phyloP scores from a whole-genome alignment of 108 stramenopile species.

The Cyclotella atomus region DNA sequence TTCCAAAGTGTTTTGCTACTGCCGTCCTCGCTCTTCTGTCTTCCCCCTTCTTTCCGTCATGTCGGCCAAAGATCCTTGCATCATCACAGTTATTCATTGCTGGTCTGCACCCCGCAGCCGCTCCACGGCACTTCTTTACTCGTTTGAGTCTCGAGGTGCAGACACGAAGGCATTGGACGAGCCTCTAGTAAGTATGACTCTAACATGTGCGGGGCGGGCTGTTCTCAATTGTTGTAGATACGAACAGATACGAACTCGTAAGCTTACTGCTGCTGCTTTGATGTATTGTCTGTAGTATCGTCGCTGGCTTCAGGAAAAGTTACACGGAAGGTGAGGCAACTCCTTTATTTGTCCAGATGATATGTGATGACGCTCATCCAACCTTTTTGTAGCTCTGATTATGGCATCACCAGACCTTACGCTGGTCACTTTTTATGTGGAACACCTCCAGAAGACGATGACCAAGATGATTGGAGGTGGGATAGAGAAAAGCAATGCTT shows the following conservation, averaged over 20 bases:
- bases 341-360: background rate
- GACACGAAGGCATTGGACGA: conserved; percentile 86
- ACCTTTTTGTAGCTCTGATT: conserved; percentile 1
- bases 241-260: no score
- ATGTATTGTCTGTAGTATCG: conserved; percentile 45
- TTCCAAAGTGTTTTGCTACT: no score
- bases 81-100: conserved; percentile 85
- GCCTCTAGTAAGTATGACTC: conserved; percentile 48
- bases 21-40: no score
- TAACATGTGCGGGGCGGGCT: no score
- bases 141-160: conserved; percentile 72
- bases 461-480: conserved; percentile 42
- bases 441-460: conserved; percentile 34
- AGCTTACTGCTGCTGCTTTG: no score
- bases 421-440: conserved; percentile 63
- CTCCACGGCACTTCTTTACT: conserved; percentile 92
- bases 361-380: background rate
- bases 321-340: background rate
- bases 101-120: conserved; percentile 93
- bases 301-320: conserved; percentile 67
- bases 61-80: background rate
- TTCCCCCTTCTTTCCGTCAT: no score
- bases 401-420: conserved; percentile 73
- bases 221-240: no score
- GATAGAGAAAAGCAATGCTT: conserved; percentile 57